Conservation (phyloP, 192 early-diverging fungal genomes). For the Diversispora eburnea region DNA sequence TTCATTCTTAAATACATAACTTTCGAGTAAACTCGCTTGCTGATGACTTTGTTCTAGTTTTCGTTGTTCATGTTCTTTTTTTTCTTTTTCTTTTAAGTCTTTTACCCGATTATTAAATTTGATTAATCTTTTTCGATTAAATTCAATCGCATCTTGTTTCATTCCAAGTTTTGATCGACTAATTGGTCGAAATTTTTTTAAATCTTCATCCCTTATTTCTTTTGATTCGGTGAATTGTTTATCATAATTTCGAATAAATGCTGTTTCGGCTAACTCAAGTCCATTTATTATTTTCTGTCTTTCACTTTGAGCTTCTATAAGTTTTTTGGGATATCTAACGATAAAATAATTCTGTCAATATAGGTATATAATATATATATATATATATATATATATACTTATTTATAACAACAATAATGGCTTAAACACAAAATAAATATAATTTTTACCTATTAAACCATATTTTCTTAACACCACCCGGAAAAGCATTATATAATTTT, state of each 20-base stretch:
- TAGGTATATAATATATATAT: background rate
- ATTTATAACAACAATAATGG: too few relatives aligned
- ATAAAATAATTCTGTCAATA: background rate
- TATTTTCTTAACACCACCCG: constrained; percentile 63
- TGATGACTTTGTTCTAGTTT: too few relatives aligned
- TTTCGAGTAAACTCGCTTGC: too few relatives aligned
- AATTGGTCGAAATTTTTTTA: constrained; percentile 32
- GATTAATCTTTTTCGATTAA: constrained; percentile 39
- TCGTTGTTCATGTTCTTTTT: background rate
- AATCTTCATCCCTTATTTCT: constrained; percentile 22
- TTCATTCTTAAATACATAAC: too few relatives aligned
- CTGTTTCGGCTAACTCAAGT: constrained; percentile 49
- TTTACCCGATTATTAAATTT: constrained; percentile 50
- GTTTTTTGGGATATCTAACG: constrained; percentile 43
- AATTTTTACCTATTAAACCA: constrained; percentile 55
- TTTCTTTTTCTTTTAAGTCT: constrained; percentile 31
- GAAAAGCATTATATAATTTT: constrained; percentile 57
- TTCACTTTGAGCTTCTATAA: constrained; percentile 46
- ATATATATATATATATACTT: background rate
- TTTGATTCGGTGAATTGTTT: constrained; percentile 26
- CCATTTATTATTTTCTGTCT: constrained; percentile 46
- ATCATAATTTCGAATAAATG: constrained; percentile 15
- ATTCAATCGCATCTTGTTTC: constrained; percentile 63
- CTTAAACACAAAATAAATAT: background rate
- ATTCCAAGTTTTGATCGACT: constrained; percentile 55